These are phyloP conservation scores for Pseudogymnoascus destructans DNA, from an alignment of 2,329 filamentous ascomycete genomes.

Conservation along the genomic window DNA sequence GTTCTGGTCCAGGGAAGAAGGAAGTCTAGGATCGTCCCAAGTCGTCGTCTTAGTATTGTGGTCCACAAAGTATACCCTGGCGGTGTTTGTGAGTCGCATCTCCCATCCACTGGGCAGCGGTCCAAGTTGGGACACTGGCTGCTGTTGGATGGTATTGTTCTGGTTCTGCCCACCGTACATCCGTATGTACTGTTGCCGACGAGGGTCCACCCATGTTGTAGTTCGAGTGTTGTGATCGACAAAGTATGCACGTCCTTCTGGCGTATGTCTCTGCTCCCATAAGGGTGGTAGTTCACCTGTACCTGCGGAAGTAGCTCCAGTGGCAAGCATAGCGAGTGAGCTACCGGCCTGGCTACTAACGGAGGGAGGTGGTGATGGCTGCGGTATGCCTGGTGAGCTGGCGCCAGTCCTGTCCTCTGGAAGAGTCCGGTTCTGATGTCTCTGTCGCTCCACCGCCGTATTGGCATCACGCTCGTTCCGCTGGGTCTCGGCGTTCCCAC, in stretches of 20 bases:
- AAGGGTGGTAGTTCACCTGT: slow-evolving; percentile 88
- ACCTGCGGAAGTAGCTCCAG: slow-evolving; percentile 84
- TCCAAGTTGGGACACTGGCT: slow-evolving; percentile 91
- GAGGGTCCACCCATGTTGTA: slow-evolving; percentile 95
- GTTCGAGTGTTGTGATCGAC: slow-evolving; percentile 97
- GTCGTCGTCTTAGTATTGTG: slow-evolving; percentile 99
- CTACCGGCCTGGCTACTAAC: slow-evolving; percentile 30
- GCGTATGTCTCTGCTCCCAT: slow-evolving; percentile 93
- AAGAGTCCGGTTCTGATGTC: slow-evolving; percentile 89
- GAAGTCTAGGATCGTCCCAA: slow-evolving; percentile 92
- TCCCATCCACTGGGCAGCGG: slow-evolving; percentile 96
- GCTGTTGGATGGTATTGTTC: slow-evolving; percentile 84
- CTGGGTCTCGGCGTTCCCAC: slow-evolving; percentile 62
- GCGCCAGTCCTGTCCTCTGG: slow-evolving; percentile 91
- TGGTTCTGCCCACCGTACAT: slow-evolving; percentile 90
- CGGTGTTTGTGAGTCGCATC: slow-evolving; percentile 97
- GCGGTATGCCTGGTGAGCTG: slow-evolving; percentile 69
- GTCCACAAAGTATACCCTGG: slow-evolving; percentile 95
- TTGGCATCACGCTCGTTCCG: slow-evolving; percentile 75
- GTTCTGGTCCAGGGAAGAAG: slow-evolving; percentile 92
- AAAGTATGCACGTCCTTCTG: slow-evolving; percentile 90
- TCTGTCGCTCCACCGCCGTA: slow-evolving; percentile 81
- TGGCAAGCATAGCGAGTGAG: slow-evolving; percentile 79
- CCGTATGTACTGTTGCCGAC: slow-evolving; percentile 92
- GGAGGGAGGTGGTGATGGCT: slow-evolving; percentile 26